Percentiles rank a stretch among this genome's conserved stretches.
These are phyloP conservation scores for Diutina mesorugosa DNA, from an alignment of 1,139 yeast genomes.

Conservation along the genomic window DNA sequence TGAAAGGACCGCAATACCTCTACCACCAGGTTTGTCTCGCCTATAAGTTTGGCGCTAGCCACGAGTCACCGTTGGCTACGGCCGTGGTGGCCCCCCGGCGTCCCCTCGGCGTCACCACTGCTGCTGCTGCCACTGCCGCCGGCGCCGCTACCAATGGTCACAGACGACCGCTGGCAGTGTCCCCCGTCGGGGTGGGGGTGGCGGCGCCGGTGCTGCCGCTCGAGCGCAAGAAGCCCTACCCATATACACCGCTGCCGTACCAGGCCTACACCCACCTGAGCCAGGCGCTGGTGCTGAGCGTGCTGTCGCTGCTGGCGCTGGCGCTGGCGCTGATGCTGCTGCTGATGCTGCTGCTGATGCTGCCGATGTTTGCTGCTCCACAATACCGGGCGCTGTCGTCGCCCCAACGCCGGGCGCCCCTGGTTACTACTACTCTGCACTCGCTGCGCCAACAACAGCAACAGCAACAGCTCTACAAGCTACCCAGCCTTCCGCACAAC, in stretches of 20 bases:
- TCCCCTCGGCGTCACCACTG: neutral
- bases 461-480: neutral
- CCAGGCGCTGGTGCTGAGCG: conserved; percentile 1
- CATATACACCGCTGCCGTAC: neutral
- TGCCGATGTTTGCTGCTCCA: conserved; percentile 1
- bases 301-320: neutral
- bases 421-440: neutral
- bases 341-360: conserved; percentile 1
- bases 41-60: neutral
- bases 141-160: neutral
- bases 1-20: conserved; percentile 1
- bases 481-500: neutral
- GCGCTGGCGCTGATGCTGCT: neutral
- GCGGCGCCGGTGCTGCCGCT: neutral
- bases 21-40: neutral
- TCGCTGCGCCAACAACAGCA: too few relatives aligned
- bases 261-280: neutral
- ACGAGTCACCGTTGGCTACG: neutral
- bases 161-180: neutral
- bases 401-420: neutral
- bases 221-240: neutral
- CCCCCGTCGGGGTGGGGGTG: neutral
- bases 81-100: neutral
- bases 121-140: neutral
- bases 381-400: neutral